Percentiles rank a stretch among this genome's conserved stretches.
These are phyloP conservation scores for Nakaseomyces delphensis DNA, from an alignment of 1,139 yeast species.

Conservation along the genomic window DNA sequence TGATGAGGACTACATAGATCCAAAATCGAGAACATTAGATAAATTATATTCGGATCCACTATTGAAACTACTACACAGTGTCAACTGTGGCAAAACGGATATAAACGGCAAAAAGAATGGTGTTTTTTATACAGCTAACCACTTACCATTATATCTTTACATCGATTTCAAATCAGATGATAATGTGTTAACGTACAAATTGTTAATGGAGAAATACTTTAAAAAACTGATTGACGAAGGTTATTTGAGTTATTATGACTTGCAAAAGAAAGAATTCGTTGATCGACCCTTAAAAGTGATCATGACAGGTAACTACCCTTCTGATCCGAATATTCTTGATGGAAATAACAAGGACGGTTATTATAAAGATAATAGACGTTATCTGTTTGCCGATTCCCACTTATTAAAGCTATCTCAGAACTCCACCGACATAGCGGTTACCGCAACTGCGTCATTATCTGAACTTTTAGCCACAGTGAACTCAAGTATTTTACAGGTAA, in stretches of 20 bases:
- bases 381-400: conserved; percentile 35
- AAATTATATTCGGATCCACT: conserved; percentile 49
- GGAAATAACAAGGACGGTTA: conserved; percentile 14
- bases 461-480: conserved; percentile 6
- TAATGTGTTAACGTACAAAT: conserved; percentile 30
- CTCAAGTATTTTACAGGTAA: conserved; percentile 2
- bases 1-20: conserved; percentile 40
- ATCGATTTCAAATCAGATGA: conserved; percentile 43
- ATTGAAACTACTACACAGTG: conserved; percentile 39
- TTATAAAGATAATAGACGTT: conserved; percentile 21
- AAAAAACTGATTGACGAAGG: conserved; percentile 32
- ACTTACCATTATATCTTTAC: conserved; percentile 37
- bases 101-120: conserved; percentile 27
- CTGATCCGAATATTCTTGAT: conserved; percentile 14
- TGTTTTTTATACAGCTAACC: conserved; percentile 38
- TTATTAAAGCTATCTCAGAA: conserved; percentile 17
- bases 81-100: conserved; percentile 19
- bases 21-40: conserved; percentile 38
- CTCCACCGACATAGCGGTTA: conserved; percentile 11
- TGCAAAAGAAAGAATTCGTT: conserved; percentile 21
- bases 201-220: conserved; percentile 32
- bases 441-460: conserved; percentile 21
- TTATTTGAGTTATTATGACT: conserved; percentile 34
- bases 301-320: conserved; percentile 38
- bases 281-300: conserved; percentile 40